phyloP scores from a whole-genome alignment of 1,139 yeast genomes.

The Hanseniaspora gamundiae region DNA sequence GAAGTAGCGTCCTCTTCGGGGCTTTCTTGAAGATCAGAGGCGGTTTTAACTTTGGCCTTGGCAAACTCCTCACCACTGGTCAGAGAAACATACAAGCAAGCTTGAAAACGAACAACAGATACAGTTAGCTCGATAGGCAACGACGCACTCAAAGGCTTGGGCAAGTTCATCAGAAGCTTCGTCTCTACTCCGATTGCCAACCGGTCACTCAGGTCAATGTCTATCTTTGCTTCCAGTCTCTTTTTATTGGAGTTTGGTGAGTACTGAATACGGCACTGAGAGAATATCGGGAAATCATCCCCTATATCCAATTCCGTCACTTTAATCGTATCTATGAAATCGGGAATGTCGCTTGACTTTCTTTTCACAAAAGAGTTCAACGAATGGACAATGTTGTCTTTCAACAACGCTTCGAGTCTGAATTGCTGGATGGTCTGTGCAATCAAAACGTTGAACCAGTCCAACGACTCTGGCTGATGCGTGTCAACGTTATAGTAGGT shows the following conservation, averaged over 20 bases:
- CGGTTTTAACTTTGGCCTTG: conserved; percentile 32
- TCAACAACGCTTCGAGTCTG: conserved; percentile 70
- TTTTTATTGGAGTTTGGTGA: conserved; percentile 27
- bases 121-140: conserved; percentile 76
- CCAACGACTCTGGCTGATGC: conserved; percentile 82
- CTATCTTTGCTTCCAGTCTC: conserved; percentile 79
- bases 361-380: conserved; percentile 39
- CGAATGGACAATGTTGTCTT: conserved; percentile 75
- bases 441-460: conserved; percentile 90
- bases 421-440: conserved; percentile 86
- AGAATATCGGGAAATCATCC: conserved; percentile 87
- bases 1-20: conserved; percentile 9
- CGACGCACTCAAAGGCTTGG: conserved; percentile 73
- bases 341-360: conserved; percentile 42
- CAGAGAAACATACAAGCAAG: conserved; percentile 69
- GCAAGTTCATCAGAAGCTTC: conserved; percentile 66
- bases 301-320: conserved; percentile 89
- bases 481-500: conserved; percentile 84
- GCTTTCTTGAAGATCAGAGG: conserved; percentile 9
- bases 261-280: conserved; percentile 77
- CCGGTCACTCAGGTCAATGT: conserved; percentile 84
- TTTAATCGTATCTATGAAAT: conserved; percentile 63
- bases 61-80: conserved; percentile 32
- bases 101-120: conserved; percentile 86
- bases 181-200: conserved; percentile 86